Conservation (phyloP, 345 rosid genomes). For the Citrus cavaleriei region DNA sequence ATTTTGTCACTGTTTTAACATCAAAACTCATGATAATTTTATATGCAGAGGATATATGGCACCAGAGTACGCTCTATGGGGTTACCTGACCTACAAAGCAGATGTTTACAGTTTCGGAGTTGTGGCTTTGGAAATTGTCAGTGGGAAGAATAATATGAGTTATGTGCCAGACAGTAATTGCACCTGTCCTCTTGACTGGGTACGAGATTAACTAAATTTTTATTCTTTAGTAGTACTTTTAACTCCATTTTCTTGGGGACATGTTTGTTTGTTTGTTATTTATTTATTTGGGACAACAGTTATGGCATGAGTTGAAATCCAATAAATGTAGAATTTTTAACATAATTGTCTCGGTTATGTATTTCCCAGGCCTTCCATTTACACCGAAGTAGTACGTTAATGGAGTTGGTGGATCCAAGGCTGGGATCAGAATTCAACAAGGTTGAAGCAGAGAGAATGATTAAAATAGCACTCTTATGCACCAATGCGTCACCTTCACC, state of each 20-base stretch:
- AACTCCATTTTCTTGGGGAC: neutral
- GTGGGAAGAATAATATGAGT: conserved; percentile 46
- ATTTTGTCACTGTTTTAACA: neutral
- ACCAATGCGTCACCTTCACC: conserved; percentile 40
- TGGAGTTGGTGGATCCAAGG: conserved; percentile 44
- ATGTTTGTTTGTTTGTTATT: too few relatives aligned
- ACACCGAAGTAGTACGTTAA: conserved; percentile 30
- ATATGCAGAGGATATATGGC: conserved; percentile 58
- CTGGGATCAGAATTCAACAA: conserved; percentile 34
- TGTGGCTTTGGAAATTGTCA: conserved; percentile 51
- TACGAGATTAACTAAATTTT: conserved; percentile 8
- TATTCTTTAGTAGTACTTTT: neutral
- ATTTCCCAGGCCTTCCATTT: conserved; percentile 41
- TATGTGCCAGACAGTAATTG: conserved; percentile 32
- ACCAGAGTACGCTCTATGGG: conserved; percentile 68
- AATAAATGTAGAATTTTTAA: neutral
- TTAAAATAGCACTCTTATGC: conserved; percentile 51
- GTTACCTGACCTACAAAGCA: conserved; percentile 53
- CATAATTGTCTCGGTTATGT: neutral
- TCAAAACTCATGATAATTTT: neutral
- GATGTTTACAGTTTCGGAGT: conserved; percentile 67
- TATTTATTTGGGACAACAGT: too few relatives aligned
- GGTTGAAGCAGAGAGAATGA: conserved; percentile 36
- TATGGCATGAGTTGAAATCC: neutral
- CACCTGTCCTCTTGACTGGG: conserved; percentile 60